Evolutionary conservation across 352 stramenopile species (phyloP), one percentile per base, ranked within the genome.

Genomic region (Phytopythium ostracodes): DNA sequence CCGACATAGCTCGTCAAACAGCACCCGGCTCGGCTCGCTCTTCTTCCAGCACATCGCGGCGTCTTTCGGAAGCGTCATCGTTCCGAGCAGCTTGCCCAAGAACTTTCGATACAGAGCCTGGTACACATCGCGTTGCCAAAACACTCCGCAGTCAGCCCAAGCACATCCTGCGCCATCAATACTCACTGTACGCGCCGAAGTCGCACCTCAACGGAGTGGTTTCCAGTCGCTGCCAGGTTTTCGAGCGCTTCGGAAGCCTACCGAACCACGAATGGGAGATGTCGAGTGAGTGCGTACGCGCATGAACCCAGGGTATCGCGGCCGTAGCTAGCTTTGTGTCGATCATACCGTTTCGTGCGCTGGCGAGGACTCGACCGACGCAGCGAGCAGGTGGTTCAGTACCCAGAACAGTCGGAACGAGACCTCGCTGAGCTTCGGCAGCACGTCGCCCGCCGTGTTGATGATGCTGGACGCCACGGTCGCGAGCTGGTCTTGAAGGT

Each of bases 321-420:
- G 47, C 25, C 24, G 47, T 8, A 43, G 53, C 14, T 31, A 27
- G 22, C 10, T 10, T 20, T n/a, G 24, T n/a, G 24, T 42, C 14
- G 53, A 22, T 33, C 43, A 47, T 61, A 90, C 85, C 67, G 71
- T 82, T 64, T 90, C 73, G 40, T 73, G 70, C 0, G 85, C 79
- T 55, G 77, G 43, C 2, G 81, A 89, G 0, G 63, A 59, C 29
- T 90, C 76, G 0, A 71, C 57, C 11, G 85, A 73, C 10, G 76
- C 75, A 4, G 86, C 84, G 6, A 95, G 62, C 11, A 95, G 59
- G 59, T 92, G 80, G 40, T 72, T 92, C 40, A 95, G 65, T 15
- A 95, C 73, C 86, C 86, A 93, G 46, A 95, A 93, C 10, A 95
- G 69, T 10, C 81, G 77, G 46, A 95, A 93, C 5, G 64, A 70